Evolutionary conservation across 257 asterid genomes (phyloP), one percentile per base, ranked within the genome.

Genomic region (Vinca minor): DNA sequence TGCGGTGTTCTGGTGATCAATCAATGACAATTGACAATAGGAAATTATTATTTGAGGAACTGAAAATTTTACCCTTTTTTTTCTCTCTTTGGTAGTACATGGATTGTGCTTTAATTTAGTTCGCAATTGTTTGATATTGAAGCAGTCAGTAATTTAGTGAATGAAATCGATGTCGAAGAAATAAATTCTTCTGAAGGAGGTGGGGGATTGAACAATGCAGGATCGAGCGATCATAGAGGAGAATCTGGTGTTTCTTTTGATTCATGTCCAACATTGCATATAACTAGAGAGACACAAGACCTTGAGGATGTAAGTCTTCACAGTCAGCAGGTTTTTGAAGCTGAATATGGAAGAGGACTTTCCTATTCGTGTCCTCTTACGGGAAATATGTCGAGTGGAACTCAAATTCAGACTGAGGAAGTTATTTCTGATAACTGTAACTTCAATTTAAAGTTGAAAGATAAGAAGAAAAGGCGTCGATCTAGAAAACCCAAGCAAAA

Each of bases 391-490:
- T 35, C 64, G n/a, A 56, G 36, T 56, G 66, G 52, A 39, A 41
- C 62, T 28, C 70, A 39, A 20, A 56, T 65, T 26, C 75, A 71
- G 48, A 48, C 47, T 20, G 73, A 15, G 38, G 66, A 39, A 45
- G 31, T 58, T 62, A 39, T 54, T 59, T 47, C 52, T 25, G 63
- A 56, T 36, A 63, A 47, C 50, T 49, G 41, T 35, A 69, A 47
- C 36, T 29, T 3, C 46, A 61, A 7, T 59, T 0, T 8, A 25
- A 29, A 23, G 44, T 3, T 38, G 2, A 68, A 64, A 35, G 80
- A 78, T 49, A 79, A 76, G 71, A 79, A 73, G 81, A 79, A 79
- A 59, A 79, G 61, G 46, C 84, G 84, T 67, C 84, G 84, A 76
- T 79, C 84, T 66, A 76, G 84, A 71, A 78, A 74, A 63, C 62